Evolutionary conservation across 192 early-diverging fungal genomes (phyloP), one percentile per base, ranked within the genome.

Genomic region (Rhizophagus prolifer): DNA sequence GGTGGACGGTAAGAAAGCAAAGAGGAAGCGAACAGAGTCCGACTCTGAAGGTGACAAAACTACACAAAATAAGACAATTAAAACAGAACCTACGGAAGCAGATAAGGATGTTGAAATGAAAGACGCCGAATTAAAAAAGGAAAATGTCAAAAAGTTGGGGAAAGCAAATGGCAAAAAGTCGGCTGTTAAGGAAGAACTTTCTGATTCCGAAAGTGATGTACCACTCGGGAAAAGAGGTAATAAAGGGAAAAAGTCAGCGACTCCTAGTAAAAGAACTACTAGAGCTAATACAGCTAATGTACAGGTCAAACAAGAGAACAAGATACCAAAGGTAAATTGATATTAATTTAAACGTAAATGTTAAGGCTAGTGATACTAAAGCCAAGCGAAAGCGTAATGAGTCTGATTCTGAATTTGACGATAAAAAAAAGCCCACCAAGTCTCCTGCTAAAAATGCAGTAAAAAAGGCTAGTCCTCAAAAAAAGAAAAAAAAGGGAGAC

Each of bases 321-420:
- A 54, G 50, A 6, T 19, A 6, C 50, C 16, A 54, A 54, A 54
- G 50, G 50, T 54, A 54, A 54, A 63, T 30, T 28, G 2, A 63
- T 4, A 63, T 63, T 28, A 62, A 4, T 25, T 63, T 62, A 63
- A 63, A 1, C 12, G 9, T 63, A 30, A 63, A 63, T 63, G 6
- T 10, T 14, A 14, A 30, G 61, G 8, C 28, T 28, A 30, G 16
- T 63, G 23, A 30, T 63, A 6, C 61, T 14, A 63, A 63, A 28
- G 28, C 68, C 10, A 70, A 70, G 23, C 19, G 68, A 70, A 70
- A 70, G 12, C 68, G 68, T n/a, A 63, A 34, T 41, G 72, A 74
- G n/a, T 61, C 59, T 60, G 72, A 74, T 9, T 47, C 44, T 3
- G 72, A 74, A 5, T 58, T 58, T 30, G 70, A 47, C 4, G 25